Percentiles rank a stretch among this genome's conserved stretches.
phyloP scores from a whole-genome alignment of 257 asterid species.

The Hygrophila difformis region DNA sequence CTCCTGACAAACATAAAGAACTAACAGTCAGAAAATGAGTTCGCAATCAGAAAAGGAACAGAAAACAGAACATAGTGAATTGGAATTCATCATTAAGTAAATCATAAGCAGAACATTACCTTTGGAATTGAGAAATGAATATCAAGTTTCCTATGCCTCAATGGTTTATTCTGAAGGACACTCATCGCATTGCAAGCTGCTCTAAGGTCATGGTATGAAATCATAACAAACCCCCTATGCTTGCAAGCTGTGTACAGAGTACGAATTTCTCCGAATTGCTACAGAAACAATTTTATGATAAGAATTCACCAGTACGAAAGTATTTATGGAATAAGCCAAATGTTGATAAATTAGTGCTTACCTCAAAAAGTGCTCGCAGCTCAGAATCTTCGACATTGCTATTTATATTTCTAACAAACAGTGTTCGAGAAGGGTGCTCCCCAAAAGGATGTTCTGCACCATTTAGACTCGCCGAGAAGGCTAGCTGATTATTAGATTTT shows the following conservation, averaged over 20 bases:
- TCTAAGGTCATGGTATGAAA: constrained; percentile 66
- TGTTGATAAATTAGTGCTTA: constrained; percentile 21
- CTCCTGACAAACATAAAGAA: constrained; percentile 29
- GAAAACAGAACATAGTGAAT: not conserved
- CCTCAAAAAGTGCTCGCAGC: constrained; percentile 61
- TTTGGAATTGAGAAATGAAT: constrained; percentile 76
- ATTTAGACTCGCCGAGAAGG: constrained; percentile 26
- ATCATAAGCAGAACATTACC: constrained; percentile 25
- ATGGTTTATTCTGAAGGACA: constrained; percentile 56
- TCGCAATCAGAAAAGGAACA: not conserved
- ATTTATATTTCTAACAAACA: constrained; percentile 68
- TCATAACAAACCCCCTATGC: constrained; percentile 79
- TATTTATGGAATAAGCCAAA: constrained; percentile 11
- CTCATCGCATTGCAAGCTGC: constrained; percentile 65
- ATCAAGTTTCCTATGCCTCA: constrained; percentile 57
- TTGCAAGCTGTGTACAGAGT: constrained; percentile 60
- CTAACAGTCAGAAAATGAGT: not conserved
- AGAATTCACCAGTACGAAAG: constrained; percentile 13
- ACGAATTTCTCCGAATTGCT: constrained; percentile 68
- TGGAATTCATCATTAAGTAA: too few species aligned
- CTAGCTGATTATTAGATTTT: constrained; percentile 33
- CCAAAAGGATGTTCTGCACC: constrained; percentile 72
- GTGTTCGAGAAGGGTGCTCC: constrained; percentile 80
- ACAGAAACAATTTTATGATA: constrained; percentile 10
- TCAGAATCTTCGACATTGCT: constrained; percentile 68